phyloP scores from a whole-genome alignment of 345 rosid genomes.

The Kernera saxatilis region DNA sequence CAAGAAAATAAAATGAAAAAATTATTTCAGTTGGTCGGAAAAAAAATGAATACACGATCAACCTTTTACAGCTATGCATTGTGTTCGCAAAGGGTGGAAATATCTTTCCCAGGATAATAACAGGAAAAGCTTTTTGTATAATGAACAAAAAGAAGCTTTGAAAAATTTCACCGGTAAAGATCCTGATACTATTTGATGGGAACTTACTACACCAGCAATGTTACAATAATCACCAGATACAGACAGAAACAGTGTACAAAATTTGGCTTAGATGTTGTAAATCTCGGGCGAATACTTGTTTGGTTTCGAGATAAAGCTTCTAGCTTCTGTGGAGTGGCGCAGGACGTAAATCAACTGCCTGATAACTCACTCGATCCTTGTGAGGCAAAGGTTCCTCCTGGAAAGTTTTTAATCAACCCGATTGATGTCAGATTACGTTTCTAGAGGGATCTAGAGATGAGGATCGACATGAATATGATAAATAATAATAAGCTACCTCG shows the following conservation, averaged over 20 bases:
- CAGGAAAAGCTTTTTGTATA: neutral
- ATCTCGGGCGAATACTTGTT: too few species aligned
- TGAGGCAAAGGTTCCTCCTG: constrained; percentile 76
- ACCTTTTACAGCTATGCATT: neutral
- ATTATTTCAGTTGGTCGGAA: neutral
- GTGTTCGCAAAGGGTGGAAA: neutral
- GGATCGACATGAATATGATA: constrained; percentile 1
- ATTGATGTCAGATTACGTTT: neutral
- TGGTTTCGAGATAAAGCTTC: too few species aligned
- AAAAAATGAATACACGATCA: neutral
- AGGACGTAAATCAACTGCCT: constrained; percentile 70
- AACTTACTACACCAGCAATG: neutral
- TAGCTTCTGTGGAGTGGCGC: constrained; percentile 76
- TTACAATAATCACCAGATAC: constrained; percentile 7
- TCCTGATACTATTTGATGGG: too few species aligned
- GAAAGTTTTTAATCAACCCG: constrained; percentile 10
- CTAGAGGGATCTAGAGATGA: neutral
- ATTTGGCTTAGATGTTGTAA: too few species aligned
- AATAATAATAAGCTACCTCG: constrained; percentile 40
- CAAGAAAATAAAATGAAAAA: neutral
- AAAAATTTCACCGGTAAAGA: too few species aligned
- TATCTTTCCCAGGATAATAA: neutral
- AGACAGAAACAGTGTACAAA: neutral
- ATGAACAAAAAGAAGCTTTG: too few species aligned
- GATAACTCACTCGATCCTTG: constrained; percentile 58